phyloP scores from a whole-genome alignment of 768 basidiomycete species.

The Myochromella boudieri region DNA sequence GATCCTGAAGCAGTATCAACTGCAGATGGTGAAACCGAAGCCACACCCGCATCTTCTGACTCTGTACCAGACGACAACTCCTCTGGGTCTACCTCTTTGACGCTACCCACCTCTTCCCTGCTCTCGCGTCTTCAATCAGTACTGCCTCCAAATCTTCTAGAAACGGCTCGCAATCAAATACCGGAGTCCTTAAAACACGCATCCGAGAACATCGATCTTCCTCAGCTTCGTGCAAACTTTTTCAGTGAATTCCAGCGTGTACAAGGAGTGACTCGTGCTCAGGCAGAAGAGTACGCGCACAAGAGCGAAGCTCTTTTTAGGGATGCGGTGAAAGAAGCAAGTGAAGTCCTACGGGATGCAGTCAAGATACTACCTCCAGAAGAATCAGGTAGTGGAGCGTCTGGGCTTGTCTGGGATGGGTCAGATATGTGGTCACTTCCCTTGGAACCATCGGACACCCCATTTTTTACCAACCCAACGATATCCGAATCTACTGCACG shows the following conservation, averaged over 20 bases:
- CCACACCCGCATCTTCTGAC: slow-evolving; percentile 21
- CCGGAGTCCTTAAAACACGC: slow-evolving; percentile 66
- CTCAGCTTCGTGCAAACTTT: slow-evolving; percentile 63
- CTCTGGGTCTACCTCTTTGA: slow-evolving; percentile 22
- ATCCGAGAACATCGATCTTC: slow-evolving; percentile 64
- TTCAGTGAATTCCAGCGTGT: slow-evolving; percentile 68
- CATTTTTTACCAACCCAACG: slow-evolving; percentile 1
- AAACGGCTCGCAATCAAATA: slow-evolving; percentile 64
- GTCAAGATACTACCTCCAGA: slow-evolving; percentile 93
- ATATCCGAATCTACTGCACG: slow-evolving; percentile 21
- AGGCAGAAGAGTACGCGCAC: slow-evolving; percentile 83
- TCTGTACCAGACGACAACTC: slow-evolving; percentile 19
- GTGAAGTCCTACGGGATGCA: slow-evolving; percentile 81
- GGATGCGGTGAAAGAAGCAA: slow-evolving; percentile 76
- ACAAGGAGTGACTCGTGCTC: slow-evolving; percentile 71
- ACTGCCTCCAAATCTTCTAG: slow-evolving; percentile 72
- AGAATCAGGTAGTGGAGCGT: slow-evolving; percentile 26
- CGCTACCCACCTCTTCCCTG: slow-evolving; percentile 33
- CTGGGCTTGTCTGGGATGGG: slow-evolving; percentile 76
- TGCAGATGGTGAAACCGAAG: neutral
- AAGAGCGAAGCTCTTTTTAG: slow-evolving; percentile 66
- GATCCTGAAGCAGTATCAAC: slow-evolving; percentile 16
- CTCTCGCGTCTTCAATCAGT: slow-evolving; percentile 73
- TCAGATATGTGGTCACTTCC: slow-evolving; percentile 84
- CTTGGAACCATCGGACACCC: slow-evolving; percentile 26